Base-by-base conservation (phyloP, 768 basidiomycete genomes). In the Wakefieldia striispora region DNA sequence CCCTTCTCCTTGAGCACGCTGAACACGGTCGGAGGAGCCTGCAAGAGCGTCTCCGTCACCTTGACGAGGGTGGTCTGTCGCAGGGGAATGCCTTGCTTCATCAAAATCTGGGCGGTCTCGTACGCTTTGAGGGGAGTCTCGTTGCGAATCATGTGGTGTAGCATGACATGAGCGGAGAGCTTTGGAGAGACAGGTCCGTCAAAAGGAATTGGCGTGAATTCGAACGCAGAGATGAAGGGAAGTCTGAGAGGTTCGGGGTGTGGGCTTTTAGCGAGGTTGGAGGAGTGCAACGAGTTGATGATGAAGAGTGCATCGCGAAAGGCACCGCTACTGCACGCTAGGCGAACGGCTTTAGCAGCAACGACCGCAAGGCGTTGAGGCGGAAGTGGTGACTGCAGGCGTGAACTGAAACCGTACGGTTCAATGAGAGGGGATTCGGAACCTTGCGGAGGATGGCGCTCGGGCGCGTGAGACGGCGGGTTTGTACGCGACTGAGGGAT, bases 61-160 rank as follows among this genome's bases (percentile, higher is more conserved):
- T 70, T 66, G 34, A 83, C 64, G 27, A 89, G 60, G 0, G 86
- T 84, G 35, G 57, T 60, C 23, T 68, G 64, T 12, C 73, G 79
- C 14, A 90, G 54, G 14, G 58, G 68, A 12, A 84, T 74, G 6
- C 83, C 81, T 7, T 72, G 67, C 19, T 67, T 59, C 63, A 88
- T 78, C 74, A 89, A 74, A 20, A 70, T 57, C 3, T 77, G 66
- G 0, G 81, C 74, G 6, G 81, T 73, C 24, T 63, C 60, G 26
- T 73, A 71, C 0, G 84, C 86, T 40, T 78, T 74, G 44, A 72
- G 61, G 1, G 68, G 50, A 44, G 76, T 66, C 3, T 82, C 78
- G 7, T 68, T 53, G 43, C 84, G 81, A 19, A 90, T 60, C 34
- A 88, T 72, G 26, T 76, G 74, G 43, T 91, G 88, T 10, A 91